Percentiles rank a stretch among this genome's conserved stretches.
phyloP scores from a whole-genome alignment of 768 basidiomycete genomes.

The Tricholoma matsutake region DNA sequence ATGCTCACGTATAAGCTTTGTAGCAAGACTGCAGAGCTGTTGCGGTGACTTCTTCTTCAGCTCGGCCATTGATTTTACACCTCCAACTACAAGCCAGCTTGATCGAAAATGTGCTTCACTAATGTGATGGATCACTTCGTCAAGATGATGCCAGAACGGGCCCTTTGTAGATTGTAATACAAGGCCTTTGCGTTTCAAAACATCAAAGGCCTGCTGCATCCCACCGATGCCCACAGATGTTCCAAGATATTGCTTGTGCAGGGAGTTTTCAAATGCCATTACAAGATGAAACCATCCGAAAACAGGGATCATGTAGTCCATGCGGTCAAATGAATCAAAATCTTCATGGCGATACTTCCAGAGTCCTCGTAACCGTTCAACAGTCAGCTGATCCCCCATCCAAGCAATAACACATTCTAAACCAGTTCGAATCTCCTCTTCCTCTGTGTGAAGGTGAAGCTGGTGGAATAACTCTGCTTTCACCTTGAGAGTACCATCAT shows the following conservation, averaged over 20 bases:
- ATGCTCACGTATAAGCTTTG: conserved; percentile 20
- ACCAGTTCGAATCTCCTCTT: conserved; percentile 7
- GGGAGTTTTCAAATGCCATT: conserved; percentile 38
- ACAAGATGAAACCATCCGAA: conserved; percentile 42
- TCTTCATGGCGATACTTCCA: conserved; percentile 27
- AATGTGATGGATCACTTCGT: conserved; percentile 35
- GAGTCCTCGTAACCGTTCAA: conserved; percentile 24
- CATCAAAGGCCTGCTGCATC: conserved; percentile 28
- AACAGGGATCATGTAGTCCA: conserved; percentile 28
- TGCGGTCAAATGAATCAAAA: conserved; percentile 25
- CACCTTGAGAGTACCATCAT: neutral
- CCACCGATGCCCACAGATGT: conserved; percentile 26
- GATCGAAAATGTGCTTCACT: conserved; percentile 35
- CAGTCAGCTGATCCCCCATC: conserved; percentile 34
- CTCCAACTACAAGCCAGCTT: conserved; percentile 26
- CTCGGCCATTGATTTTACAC: conserved; percentile 21
- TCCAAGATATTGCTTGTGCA: conserved; percentile 41
- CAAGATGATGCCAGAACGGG: conserved; percentile 32
- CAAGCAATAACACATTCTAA: conserved; percentile 21
- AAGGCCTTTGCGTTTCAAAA: conserved; percentile 29
- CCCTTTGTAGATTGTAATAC: conserved; percentile 22
- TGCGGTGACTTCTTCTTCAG: conserved; percentile 24
- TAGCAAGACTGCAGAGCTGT: conserved; percentile 25
- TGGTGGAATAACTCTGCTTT: neutral
- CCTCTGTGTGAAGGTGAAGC: neutral